Evolutionary conservation across 1,284 basidiomycete genomes (phyloP), one percentile per base, ranked within the genome.

Genomic region (Ustilago bromivora): DNA sequence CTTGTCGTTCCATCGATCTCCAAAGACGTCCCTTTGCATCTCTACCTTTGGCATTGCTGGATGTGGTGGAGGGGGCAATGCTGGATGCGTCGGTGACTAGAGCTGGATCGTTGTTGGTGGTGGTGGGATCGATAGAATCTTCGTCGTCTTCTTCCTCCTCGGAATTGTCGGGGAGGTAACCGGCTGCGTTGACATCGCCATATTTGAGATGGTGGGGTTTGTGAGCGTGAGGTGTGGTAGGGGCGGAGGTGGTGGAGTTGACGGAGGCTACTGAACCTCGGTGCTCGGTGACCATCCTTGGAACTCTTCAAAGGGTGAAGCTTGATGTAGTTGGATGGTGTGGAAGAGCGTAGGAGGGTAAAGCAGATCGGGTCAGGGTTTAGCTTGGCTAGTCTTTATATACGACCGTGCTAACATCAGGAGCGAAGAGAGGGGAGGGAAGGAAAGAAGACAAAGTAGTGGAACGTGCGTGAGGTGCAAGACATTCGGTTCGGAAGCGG

Each of bases 131-230:
- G 38, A 9, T 19, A 2, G 52, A 38, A 23, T n/a, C 15, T 12
- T 61, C 23, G 3, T 57, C 51, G 15, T 73, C 57, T 6, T 66
- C 62, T 8, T 80, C 75, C 7, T 71, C 70, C 32, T 67, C 71
- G 0, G 66, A 53, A 13, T 76, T 64, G 4, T 74, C 66, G 4
- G 79, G 79, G 1, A 49, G 54, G 61, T 73, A 81, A 6, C 77
- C 78, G 32, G 66, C 19, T n/a, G 71, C 65, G 49, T 53, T 31
- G 46, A 82, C 67, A 19, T 79, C 32, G 19, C 81, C 81, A 52
- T 76, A 82, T 47, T 81, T 79, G 49, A 81, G 55, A 57, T 82
- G 81, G 36, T 82, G 81, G 9, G 81, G 47, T 52, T 64, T 59
- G 43, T 77, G 75, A 6, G 43, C 52, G 7, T 63, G 57, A 31